Conservation (phyloP, 352 stramenopile species). For the Pythium aquatile region DNA sequence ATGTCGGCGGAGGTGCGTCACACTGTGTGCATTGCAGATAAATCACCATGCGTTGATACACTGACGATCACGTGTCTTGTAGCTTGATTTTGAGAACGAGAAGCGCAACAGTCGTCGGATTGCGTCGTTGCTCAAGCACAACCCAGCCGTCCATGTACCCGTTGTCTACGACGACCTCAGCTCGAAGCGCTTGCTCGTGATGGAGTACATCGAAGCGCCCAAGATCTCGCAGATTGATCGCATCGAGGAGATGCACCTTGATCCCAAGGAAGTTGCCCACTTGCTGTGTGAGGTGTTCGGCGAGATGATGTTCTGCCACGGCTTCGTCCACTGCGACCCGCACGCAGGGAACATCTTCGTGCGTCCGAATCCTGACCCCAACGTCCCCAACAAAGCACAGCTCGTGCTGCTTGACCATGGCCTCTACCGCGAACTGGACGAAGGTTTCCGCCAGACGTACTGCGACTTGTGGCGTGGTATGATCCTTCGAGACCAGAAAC, state of each 20-base stretch:
- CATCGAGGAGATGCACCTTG: conserved; percentile 81
- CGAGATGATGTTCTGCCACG: conserved; percentile 94
- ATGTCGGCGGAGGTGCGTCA: conserved; percentile 60
- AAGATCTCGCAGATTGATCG: conserved; percentile 90
- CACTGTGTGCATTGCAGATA: not conserved
- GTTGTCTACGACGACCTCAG: conserved; percentile 85
- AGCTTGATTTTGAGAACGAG: conserved; percentile 87
- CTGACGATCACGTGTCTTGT: not conserved
- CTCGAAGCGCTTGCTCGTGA: conserved; percentile 91
- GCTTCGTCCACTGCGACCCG: conserved; percentile 97
- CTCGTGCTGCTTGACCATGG: conserved; percentile 97
- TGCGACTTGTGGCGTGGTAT: conserved; percentile 95
- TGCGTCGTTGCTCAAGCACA: conserved; percentile 51
- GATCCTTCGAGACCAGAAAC: conserved; percentile 85
- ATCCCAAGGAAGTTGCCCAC: conserved; percentile 77
- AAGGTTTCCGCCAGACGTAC: conserved; percentile 93
- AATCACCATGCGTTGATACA: not conserved
- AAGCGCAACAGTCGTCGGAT: conserved; percentile 79
- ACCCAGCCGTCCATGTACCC: conserved; percentile 74
- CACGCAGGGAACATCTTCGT: conserved; percentile 95
- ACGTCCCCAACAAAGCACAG: conserved; percentile 64
- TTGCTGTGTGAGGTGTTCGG: conserved; percentile 92
- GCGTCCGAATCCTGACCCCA: conserved; percentile 48
- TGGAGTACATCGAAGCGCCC: conserved; percentile 96
- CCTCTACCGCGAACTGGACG: conserved; percentile 93